Conservation (phyloP, 495 filamentous ascomycete genomes). For the Bacidia rubella region DNA sequence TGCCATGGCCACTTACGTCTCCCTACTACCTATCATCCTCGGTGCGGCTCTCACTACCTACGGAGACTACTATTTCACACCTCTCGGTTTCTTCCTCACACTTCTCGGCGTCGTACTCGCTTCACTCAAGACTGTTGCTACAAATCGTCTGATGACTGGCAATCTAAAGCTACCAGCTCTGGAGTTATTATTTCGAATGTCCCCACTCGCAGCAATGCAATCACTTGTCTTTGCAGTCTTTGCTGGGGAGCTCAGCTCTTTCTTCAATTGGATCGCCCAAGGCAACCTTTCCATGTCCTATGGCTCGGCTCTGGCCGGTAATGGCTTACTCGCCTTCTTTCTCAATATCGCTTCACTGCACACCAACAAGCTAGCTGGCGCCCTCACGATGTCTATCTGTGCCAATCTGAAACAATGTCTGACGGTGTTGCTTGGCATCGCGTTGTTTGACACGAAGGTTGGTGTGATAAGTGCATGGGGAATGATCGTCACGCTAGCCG, state of each 20-base stretch:
- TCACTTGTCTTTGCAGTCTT: slow-evolving; percentile 34
- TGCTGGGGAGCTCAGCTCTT: slow-evolving; percentile 28
- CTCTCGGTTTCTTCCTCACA: slow-evolving; percentile 37
- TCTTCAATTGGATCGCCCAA: slow-evolving; percentile 4
- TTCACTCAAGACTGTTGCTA: slow-evolving; percentile 41
- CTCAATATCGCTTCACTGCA: slow-evolving; percentile 42
- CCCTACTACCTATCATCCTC: slow-evolving; percentile 42
- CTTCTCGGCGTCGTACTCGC: slow-evolving; percentile 40
- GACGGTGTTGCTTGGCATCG: slow-evolving; percentile 39
- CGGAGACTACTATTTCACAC: slow-evolving; percentile 45
- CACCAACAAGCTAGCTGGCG: slow-evolving; percentile 42
- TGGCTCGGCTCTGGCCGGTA: slow-evolving; percentile 26
- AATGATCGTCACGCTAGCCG: slow-evolving; percentile 11
- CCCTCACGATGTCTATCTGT: slow-evolving; percentile 43
- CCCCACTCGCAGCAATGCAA: slow-evolving; percentile 38
- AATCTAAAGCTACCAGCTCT: slow-evolving; percentile 35
- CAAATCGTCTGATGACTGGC: slow-evolving; percentile 43
- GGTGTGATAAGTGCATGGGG: slow-evolving; percentile 26
- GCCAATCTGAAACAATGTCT: slow-evolving; percentile 47
- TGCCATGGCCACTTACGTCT: slow-evolving; percentile 36
- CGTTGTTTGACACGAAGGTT: slow-evolving; percentile 37
- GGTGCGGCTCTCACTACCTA: slow-evolving; percentile 42
- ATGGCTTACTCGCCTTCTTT: slow-evolving; percentile 38
- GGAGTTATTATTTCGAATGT: slow-evolving; percentile 42
- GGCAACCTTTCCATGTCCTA: slow-evolving; percentile 8